These are phyloP conservation scores for Grammothele lineata DNA, from an alignment of 768 basidiomycete genomes.

Conservation along the genomic window DNA sequence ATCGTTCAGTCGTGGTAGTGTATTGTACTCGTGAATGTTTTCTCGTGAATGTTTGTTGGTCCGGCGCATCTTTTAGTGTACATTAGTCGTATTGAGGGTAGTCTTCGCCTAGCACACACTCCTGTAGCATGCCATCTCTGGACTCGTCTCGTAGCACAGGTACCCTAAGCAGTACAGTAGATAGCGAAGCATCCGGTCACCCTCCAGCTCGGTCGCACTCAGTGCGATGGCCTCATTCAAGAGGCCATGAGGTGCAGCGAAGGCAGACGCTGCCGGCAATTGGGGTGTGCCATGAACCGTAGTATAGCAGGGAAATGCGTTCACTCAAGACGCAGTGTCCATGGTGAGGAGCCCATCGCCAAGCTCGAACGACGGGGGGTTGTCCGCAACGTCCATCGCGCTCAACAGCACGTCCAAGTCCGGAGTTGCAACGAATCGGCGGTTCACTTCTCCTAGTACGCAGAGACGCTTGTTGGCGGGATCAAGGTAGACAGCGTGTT, in stretches of 20 bases:
- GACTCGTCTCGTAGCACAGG: conserved; percentile 3
- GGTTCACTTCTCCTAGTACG: conserved; percentile 84
- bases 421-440: conserved; percentile 80
- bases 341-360: conserved; percentile 52
- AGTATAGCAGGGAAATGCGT: conserved; percentile 10
- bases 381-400: conserved; percentile 57
- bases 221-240: not conserved
- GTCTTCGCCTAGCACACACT: not conserved
- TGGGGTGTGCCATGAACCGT: not conserved
- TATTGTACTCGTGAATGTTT: too few relatives aligned
- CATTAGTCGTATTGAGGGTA: not conserved
- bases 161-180: too few relatives aligned
- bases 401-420: conserved; percentile 71
- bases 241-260: not conserved
- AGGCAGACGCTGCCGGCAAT: not conserved
- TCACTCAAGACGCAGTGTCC: too few relatives aligned
- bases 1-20: too few relatives aligned
- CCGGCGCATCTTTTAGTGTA: conserved; percentile 1
- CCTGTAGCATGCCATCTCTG: conserved; percentile 8
- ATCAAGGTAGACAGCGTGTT: conserved; percentile 80
- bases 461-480: conserved; percentile 49
- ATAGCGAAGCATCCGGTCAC: conserved; percentile 5
- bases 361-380: conserved; percentile 26
- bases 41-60: not conserved
- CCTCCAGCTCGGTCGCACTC: not conserved